phyloP scores from a whole-genome alignment of 192 early-diverging fungal genomes.

The Podila minutissima region DNA sequence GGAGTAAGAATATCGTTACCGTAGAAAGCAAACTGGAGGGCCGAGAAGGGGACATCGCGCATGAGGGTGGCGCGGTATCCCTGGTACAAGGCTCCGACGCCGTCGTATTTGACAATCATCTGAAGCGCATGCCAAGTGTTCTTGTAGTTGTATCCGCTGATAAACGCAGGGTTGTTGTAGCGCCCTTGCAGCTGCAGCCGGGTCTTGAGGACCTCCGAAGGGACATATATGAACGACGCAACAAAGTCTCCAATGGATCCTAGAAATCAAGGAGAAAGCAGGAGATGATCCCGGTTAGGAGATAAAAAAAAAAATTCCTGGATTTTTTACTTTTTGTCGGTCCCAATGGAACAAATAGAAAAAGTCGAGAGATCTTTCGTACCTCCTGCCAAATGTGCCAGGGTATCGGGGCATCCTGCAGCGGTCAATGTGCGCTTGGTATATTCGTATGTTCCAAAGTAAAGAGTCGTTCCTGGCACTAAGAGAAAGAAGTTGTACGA shows the following conservation, averaged over 20 bases:
- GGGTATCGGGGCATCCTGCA: constrained; percentile 56
- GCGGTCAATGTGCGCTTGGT: constrained; percentile 63
- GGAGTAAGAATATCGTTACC: constrained; percentile 34
- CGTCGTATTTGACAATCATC: constrained; percentile 71
- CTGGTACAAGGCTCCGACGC: constrained; percentile 65
- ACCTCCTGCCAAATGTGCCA: constrained; percentile 65
- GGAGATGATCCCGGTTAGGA: background rate
- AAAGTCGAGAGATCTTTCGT: background rate
- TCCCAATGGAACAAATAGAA: background rate
- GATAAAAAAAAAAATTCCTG: background rate
- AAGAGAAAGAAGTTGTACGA: background rate
- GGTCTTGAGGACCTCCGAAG: constrained; percentile 76
- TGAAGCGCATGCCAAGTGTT: constrained; percentile 69
- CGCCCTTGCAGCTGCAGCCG: constrained; percentile 84
- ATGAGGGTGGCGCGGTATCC: constrained; percentile 65
- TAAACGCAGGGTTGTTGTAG: constrained; percentile 74
- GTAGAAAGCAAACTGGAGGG: constrained; percentile 69
- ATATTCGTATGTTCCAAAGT: constrained; percentile 68
- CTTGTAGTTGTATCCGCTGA: constrained; percentile 76
- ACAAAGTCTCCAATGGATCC: constrained; percentile 65
- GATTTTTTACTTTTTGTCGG: background rate
- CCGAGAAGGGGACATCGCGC: constrained; percentile 68
- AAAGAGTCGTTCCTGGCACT: constrained; percentile 66
- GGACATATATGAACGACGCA: constrained; percentile 66
- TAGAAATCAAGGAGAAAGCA: background rate